A percentile compares a stretch with the other conserved stretches of the same genome.
Evolutionary conservation across 2,329 filamentous ascomycete genomes (phyloP).

Genomic region (Monilinia polystroma): DNA sequence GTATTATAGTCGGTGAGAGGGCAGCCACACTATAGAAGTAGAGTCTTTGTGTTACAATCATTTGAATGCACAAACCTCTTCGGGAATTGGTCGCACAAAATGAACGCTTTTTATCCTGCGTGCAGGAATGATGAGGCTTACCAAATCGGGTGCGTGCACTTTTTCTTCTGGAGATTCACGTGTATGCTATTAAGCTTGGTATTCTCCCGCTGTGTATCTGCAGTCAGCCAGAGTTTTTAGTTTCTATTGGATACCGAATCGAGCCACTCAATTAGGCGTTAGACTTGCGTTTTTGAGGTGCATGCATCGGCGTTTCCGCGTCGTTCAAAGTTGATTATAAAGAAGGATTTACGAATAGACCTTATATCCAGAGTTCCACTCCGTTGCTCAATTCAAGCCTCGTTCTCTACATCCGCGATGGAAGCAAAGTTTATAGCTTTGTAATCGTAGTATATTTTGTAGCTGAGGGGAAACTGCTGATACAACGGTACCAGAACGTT

Average conservation of each 20-base stretch:
- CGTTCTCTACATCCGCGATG: not conserved
- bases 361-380: not conserved
- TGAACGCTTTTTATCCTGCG: slow-evolving; percentile 7
- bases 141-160: slow-evolving; percentile 12
- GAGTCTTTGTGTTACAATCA: not conserved
- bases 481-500: not conserved
- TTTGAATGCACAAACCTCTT: not conserved
- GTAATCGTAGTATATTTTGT: not conserved
- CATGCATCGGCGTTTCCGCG: slow-evolving; percentile 21
- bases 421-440: not conserved
- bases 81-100: not conserved
- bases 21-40: not conserved
- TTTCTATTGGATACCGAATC: slow-evolving; percentile 12
- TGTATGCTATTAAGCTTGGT: slow-evolving; percentile 11
- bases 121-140: slow-evolving; percentile 10
- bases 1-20: slow-evolving; percentile 21
- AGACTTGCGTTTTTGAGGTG: slow-evolving; percentile 7
- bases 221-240: slow-evolving; percentile 5
- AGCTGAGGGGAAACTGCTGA: too few species aligned
- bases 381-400: not conserved
- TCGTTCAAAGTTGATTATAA: slow-evolving; percentile 14
- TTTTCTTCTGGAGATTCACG: slow-evolving; percentile 5
- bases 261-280: slow-evolving; percentile 6
- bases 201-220: not conserved
- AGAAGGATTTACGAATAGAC: slow-evolving; percentile 7